Percentiles rank a stretch among this genome's conserved stretches.
Evolutionary conservation across 495 filamentous ascomycete genomes (phyloP).

Genomic region (Tuber calosporum): DNA sequence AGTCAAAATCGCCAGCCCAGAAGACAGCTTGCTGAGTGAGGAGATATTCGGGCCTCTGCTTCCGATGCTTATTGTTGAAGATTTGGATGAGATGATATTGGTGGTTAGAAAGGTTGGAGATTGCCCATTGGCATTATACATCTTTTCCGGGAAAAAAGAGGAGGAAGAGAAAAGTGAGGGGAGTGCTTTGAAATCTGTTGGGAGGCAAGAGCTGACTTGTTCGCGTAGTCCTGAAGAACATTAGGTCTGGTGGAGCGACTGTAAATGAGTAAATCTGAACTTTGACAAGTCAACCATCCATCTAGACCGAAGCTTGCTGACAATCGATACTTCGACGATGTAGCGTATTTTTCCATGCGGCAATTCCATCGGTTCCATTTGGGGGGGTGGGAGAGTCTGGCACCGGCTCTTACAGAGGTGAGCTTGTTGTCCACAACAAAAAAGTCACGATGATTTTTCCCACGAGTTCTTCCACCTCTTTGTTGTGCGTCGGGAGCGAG

Average conservation of each 20-base stretch:
- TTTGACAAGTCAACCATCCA: constrained; percentile 8
- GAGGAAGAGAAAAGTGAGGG: constrained; percentile 51
- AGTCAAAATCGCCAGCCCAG: constrained; percentile 47
- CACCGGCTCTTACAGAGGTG: constrained; percentile 74
- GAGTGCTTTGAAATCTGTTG: not conserved
- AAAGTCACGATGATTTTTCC: constrained; percentile 27
- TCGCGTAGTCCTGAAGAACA: constrained; percentile 15
- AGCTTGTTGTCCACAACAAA: constrained; percentile 18
- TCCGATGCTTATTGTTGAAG: constrained; percentile 64
- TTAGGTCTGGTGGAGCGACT: constrained; percentile 62
- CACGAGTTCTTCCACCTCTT: constrained; percentile 5
- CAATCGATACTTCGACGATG: not conserved
- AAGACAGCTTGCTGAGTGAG: constrained; percentile 66
- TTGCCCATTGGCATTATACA: constrained; percentile 73
- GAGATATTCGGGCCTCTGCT: constrained; percentile 89
- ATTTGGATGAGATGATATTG: constrained; percentile 70
- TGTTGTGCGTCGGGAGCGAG: not conserved
- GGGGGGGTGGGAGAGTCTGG: constrained; percentile 87
- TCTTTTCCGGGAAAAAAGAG: constrained; percentile 75
- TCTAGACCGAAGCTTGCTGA: constrained; percentile 14
- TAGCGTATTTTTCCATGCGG: constrained; percentile 64
- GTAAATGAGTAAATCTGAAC: constrained; percentile 57
- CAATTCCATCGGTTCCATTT: constrained; percentile 69
- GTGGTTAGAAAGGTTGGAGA: constrained; percentile 62
- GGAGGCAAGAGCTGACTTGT: not conserved